A percentile compares a stretch with the other conserved stretches of the same genome.
Conservation (phyloP, 768 basidiomycete genomes). For the Mycena floridula region DNA sequence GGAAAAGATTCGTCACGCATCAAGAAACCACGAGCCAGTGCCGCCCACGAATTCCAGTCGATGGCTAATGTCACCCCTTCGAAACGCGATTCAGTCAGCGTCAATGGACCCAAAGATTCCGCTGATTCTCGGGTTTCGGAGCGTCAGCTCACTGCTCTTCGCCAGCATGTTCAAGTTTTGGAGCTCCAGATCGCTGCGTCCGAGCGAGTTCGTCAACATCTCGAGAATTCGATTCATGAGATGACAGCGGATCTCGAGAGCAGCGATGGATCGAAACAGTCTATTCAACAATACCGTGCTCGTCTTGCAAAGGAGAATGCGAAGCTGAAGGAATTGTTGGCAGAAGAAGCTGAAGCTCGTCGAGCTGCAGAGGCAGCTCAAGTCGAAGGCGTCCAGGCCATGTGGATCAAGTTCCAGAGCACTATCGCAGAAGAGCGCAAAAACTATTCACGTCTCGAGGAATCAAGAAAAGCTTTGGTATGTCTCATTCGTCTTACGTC, state of each 20-base stretch:
- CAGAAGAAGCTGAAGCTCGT: constrained; percentile 61
- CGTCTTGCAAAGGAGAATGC: constrained; percentile 53
- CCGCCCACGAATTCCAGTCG: constrained; percentile 28
- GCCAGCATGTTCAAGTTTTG: constrained; percentile 60
- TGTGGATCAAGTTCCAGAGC: constrained; percentile 63
- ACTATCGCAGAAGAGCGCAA: constrained; percentile 54
- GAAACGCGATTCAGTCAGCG: constrained; percentile 29
- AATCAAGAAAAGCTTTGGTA: constrained; percentile 66
- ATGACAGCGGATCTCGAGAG: constrained; percentile 56
- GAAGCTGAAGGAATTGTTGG: constrained; percentile 45
- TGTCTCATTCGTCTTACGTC: constrained; percentile 13
- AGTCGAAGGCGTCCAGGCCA: constrained; percentile 53
- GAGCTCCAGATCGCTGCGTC: constrained; percentile 67
- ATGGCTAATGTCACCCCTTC: constrained; percentile 43
- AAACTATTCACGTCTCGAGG: constrained; percentile 58
- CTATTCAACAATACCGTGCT: constrained; percentile 49
- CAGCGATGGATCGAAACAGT: constrained; percentile 61
- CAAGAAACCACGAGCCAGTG: constrained; percentile 25
- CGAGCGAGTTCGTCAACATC: constrained; percentile 57
- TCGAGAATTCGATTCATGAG: constrained; percentile 54
- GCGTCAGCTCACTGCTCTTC: constrained; percentile 43
- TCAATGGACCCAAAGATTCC: constrained; percentile 29
- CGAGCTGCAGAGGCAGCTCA: constrained; percentile 56
- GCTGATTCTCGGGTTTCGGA: constrained; percentile 33
- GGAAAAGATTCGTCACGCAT: constrained; percentile 39